These are phyloP conservation scores for Calocera viscosa DNA, from an alignment of 768 basidiomycete species.

Conservation along the genomic window DNA sequence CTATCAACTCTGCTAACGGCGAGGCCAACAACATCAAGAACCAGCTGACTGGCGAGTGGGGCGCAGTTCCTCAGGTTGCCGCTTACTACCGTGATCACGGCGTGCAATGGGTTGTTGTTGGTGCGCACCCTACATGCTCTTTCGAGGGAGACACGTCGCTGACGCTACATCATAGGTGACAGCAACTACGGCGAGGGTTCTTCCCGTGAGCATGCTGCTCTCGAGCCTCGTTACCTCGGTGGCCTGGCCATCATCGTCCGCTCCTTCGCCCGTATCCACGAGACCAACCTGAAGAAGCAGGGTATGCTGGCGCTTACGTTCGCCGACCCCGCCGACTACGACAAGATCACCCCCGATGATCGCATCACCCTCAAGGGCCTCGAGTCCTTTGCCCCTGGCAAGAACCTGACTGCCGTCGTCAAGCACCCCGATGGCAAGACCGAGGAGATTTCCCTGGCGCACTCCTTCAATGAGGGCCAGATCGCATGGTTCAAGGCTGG, in stretches of 20 bases:
- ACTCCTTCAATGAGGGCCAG: conserved; percentile 94
- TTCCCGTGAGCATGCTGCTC: conserved; percentile 93
- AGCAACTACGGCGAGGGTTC: conserved; percentile 97
- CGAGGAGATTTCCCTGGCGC: conserved; percentile 67
- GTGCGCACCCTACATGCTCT: conserved; percentile 28
- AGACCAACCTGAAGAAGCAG: conserved; percentile 97
- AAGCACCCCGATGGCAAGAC: conserved; percentile 73
- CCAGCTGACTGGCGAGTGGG: conserved; percentile 75
- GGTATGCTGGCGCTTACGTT: conserved; percentile 97
- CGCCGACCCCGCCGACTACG: conserved; percentile 83
- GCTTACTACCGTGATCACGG: conserved; percentile 79
- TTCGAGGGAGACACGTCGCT: neutral
- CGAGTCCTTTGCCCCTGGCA: conserved; percentile 78
- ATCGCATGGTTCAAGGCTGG: conserved; percentile 99
- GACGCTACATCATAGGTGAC: conserved; percentile 30
- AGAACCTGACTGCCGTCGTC: conserved; percentile 69
- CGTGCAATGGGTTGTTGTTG: conserved; percentile 95
- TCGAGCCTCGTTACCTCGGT: conserved; percentile 89
- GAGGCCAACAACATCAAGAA: conserved; percentile 95
- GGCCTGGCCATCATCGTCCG: conserved; percentile 92
- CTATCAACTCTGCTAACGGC: conserved; percentile 88
- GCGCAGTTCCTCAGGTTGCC: conserved; percentile 70
- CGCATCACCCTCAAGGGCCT: conserved; percentile 81
- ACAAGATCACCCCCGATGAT: conserved; percentile 78
- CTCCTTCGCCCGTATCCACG: conserved; percentile 92